Percentiles rank a stretch among this genome's conserved stretches.
Conservation (phyloP, 805 yeast genomes). For the Pichia cephalocereana region DNA sequence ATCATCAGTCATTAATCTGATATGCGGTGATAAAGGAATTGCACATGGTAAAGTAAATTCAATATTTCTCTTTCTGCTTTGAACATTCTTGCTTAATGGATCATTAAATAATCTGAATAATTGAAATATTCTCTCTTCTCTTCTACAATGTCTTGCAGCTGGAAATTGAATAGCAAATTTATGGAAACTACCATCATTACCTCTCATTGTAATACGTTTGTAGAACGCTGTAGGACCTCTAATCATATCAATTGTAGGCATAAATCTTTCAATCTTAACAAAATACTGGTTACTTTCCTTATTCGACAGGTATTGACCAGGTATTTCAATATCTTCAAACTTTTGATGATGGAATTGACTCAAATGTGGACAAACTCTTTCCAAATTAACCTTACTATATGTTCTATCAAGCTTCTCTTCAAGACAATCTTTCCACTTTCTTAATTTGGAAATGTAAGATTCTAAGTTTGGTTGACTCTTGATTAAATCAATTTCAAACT, state of each 20-base stretch:
- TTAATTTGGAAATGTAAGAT: conserved; percentile 68
- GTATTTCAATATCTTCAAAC: conserved; percentile 94
- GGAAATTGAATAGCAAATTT: conserved; percentile 96
- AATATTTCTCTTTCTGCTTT: conserved; percentile 77
- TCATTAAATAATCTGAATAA: conserved; percentile 83
- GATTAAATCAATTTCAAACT: conserved; percentile 87
- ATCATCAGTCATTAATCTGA: conserved; percentile 82
- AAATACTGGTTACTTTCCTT: conserved; percentile 87
- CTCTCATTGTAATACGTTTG: conserved; percentile 80
- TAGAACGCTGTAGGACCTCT: conserved; percentile 88
- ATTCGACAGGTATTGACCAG: conserved; percentile 89
- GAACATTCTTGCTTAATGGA: conserved; percentile 69
- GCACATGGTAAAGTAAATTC: conserved; percentile 85
- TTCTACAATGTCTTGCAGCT: conserved; percentile 92
- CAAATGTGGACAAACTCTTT: conserved; percentile 86
- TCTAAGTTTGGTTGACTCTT: conserved; percentile 81
- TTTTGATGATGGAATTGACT: conserved; percentile 97
- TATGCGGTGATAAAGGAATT: conserved; percentile 89
- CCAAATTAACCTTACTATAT: conserved; percentile 70
- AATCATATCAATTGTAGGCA: conserved; percentile 80
- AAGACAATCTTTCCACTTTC: conserved; percentile 87
- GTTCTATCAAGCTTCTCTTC: conserved; percentile 88
- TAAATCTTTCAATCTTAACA: conserved; percentile 83
- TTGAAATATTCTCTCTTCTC: conserved; percentile 93
- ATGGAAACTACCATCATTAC: conserved; percentile 87